Conservation (phyloP, 129 eudicot genomes). For the Saposhnikovia divaricata region DNA sequence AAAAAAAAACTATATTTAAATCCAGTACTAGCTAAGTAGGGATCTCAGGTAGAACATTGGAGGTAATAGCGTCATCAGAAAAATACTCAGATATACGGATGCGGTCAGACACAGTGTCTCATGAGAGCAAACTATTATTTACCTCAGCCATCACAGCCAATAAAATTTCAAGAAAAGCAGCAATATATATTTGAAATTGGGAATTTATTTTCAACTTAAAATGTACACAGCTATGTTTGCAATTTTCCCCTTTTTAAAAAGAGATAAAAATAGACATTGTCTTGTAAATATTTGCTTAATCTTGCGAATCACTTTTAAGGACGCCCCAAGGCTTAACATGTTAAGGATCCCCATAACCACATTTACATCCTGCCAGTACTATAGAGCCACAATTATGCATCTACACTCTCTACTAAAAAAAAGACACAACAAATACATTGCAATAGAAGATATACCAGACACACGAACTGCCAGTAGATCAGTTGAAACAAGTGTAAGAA, state of each 20-base stretch:
- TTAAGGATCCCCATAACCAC: not conserved
- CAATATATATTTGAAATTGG: not conserved
- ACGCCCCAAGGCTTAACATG: not conserved
- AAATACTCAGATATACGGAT: not conserved
- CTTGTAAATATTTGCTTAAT: not conserved
- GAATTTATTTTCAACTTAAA: not conserved
- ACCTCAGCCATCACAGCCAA: not conserved
- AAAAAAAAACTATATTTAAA: not conserved
- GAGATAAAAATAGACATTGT: not conserved
- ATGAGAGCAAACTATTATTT: not conserved
- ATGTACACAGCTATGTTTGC: not conserved
- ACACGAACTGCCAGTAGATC: conserved; percentile 87
- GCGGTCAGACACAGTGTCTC: not conserved
- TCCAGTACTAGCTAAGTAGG: not conserved
- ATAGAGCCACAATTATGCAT: not conserved
- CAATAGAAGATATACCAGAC: conserved; percentile 50
- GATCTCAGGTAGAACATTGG: not conserved
- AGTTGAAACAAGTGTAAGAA: conserved; percentile 91
- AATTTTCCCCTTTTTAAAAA: not conserved
- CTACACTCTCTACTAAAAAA: not conserved
- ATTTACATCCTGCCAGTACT: not conserved
- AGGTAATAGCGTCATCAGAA: not conserved
- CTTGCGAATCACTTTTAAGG: not conserved
- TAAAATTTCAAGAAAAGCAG: not conserved
- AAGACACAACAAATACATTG: not conserved